Evolutionary conservation across 2,329 filamentous ascomycete species (phyloP), one percentile per base, ranked within the genome.

Genomic region (Atkinsonella texensis): DNA sequence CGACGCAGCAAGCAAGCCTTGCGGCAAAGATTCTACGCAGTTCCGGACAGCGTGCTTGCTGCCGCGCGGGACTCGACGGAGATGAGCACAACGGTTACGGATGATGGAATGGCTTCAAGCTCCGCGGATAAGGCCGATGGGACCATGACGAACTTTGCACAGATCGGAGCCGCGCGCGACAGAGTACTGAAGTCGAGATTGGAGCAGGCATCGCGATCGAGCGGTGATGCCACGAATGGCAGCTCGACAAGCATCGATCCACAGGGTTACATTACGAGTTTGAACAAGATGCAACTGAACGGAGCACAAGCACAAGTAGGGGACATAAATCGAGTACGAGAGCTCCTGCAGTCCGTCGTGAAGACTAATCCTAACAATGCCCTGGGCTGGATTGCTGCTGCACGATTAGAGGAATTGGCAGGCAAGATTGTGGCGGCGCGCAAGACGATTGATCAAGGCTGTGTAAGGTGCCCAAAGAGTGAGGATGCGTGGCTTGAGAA

Each of bases 401-500:
- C 91, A 15, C 82, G 93, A 62, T 70, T 98, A 46, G 94, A 98
- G 67, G 90, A 97, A 65, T 74, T 94, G 55, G 93, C 93, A 3
- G 91, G 91, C 44, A 95, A 94, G 68, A 85, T 87, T 52, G 89
- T 94, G 7, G 85, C 89, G 3, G 93, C 93, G 12, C 81, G 91
- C 52, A 93, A 86, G 60, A 79, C 94, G 39, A 95, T 98, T 54
- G 83, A 87, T 2, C 81, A 87, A 60, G 94, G 91, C 1, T 95
- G 89, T 63, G 83, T 91, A 57, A 81, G 90, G 60, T 97, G 91
- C 60, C 93, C 91, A 0, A 93, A 91, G 68, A 95, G 85, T 57
- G 89, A 96, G 66, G 93, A 96, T 64, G 87, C 85, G 6, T 98
- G 94, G 94, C 72, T 97, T 41, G 93, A 98, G 66, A 94, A 91